phyloP scores from a whole-genome alignment of 1,284 basidiomycete species.

The Cryptococcus sp. region DNA sequence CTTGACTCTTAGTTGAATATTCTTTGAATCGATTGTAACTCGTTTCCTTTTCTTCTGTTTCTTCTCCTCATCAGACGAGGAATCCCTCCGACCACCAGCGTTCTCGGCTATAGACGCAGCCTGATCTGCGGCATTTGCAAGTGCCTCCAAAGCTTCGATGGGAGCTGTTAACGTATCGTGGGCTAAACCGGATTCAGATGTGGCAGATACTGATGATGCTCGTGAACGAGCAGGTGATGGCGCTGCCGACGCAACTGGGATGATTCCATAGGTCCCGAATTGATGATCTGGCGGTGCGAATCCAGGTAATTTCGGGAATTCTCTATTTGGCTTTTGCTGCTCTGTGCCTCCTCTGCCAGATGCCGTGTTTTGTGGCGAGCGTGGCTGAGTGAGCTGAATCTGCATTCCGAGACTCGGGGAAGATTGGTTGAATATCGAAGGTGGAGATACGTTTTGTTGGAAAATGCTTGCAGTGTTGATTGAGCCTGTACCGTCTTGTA shows the following conservation, averaged over 20 bases:
- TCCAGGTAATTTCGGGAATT: conserved; percentile 77
- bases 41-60: conserved; percentile 30
- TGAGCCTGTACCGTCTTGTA: conserved; percentile 13
- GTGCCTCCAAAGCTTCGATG: conserved; percentile 84
- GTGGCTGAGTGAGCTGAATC: not conserved
- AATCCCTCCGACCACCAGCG: not conserved
- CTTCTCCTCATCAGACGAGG: conserved; percentile 9
- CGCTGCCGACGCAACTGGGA: conserved; percentile 57
- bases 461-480: conserved; percentile 32
- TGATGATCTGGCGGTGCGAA: conserved; percentile 86
- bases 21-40: conserved; percentile 28
- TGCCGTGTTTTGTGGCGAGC: conserved; percentile 36
- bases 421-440: conserved; percentile 13
- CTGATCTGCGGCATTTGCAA: conserved; percentile 89
- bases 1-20: conserved; percentile 58
- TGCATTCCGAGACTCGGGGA: not conserved
- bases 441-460: conserved; percentile 29
- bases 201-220: conserved; percentile 62
- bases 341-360: conserved; percentile 15
- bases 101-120: conserved; percentile 55
- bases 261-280: conserved; percentile 83
- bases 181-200: conserved; percentile 57
- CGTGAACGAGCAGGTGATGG: conserved; percentile 51
- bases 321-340: conserved; percentile 15
- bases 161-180: conserved; percentile 68